A percentile compares a stretch with the other conserved stretches of the same genome.
Conservation (phyloP, 2,329 filamentous ascomycete species). For the Aureobasidium leucospermi region DNA sequence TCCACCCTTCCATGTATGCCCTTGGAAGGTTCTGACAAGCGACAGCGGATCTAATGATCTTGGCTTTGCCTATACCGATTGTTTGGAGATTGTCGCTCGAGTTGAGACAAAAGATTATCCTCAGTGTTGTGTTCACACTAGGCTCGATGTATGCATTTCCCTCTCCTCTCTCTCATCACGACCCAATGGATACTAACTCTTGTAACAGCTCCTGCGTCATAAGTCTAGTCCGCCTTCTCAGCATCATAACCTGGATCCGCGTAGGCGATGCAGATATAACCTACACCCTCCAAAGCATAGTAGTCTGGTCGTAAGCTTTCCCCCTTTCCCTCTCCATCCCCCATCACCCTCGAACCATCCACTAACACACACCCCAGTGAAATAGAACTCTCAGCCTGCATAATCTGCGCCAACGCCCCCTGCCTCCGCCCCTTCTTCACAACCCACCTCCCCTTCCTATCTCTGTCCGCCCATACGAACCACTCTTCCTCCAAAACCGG, state of each 20-base stretch:
- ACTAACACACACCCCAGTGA: neutral
- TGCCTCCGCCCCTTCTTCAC: constrained; percentile 9
- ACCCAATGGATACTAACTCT: neutral
- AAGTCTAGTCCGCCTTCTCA: constrained; percentile 7
- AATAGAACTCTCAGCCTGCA: constrained; percentile 1
- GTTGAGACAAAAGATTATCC: constrained; percentile 44
- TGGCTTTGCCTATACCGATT: constrained; percentile 51
- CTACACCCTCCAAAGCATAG: neutral
- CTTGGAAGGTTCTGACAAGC: neutral
- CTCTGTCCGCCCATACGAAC: neutral
- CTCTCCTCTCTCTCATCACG: neutral
- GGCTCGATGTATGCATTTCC: constrained; percentile 23
- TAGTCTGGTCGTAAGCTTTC: constrained; percentile 6
- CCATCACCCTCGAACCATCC: neutral
- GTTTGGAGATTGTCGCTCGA: constrained; percentile 44
- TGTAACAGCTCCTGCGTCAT: constrained; percentile 7
- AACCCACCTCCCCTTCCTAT: neutral
- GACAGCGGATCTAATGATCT: constrained; percentile 47
- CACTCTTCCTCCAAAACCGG: neutral
- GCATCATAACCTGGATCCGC: constrained; percentile 7
- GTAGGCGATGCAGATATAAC: constrained; percentile 1
- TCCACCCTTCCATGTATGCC: neutral
- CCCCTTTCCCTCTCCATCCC: neutral
- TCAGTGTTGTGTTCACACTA: constrained; percentile 43
- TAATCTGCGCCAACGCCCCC: constrained; percentile 4